Percentiles rank a stretch among this genome's conserved stretches.
These are phyloP conservation scores for Remersonia thermophila DNA, from an alignment of 2,329 filamentous ascomycete genomes.

Conservation along the genomic window DNA sequence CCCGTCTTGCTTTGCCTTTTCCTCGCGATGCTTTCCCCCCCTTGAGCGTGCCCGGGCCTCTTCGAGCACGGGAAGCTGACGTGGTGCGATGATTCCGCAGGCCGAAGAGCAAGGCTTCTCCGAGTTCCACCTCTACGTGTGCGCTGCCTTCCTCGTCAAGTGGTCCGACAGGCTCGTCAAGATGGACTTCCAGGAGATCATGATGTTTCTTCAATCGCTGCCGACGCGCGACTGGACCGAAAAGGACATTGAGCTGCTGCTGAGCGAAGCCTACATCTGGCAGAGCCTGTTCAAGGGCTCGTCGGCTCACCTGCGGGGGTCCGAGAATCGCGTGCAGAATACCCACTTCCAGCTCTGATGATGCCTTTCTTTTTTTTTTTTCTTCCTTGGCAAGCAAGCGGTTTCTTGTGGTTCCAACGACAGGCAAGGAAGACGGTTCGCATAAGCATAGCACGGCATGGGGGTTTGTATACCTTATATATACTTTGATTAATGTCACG, in stretches of 20 bases:
- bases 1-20: conserved; percentile 6
- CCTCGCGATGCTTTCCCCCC: no score
- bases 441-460: no score
- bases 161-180: conserved; percentile 91
- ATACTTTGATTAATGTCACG: no score
- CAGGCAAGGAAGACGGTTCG: no score
- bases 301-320: conserved; percentile 67
- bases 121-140: conserved; percentile 96
- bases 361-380: neutral
- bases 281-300: conserved; percentile 94
- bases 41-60: no score
- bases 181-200: conserved; percentile 97
- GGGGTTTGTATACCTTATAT: no score
- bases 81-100: conserved; percentile 35
- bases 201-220: conserved; percentile 97
- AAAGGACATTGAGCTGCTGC: conserved; percentile 89
- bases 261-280: conserved; percentile 98
- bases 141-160: conserved; percentile 93
- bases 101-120: conserved; percentile 98
- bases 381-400: neutral
- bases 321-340: conserved; percentile 27
- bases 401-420: no score
- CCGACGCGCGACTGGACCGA: conserved; percentile 93
- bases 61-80: neutral
- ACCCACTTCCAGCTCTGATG: conserved; percentile 29